phyloP scores from a whole-genome alignment of 768 basidiomycete species.

The Rhodotorula taiwanensis region DNA sequence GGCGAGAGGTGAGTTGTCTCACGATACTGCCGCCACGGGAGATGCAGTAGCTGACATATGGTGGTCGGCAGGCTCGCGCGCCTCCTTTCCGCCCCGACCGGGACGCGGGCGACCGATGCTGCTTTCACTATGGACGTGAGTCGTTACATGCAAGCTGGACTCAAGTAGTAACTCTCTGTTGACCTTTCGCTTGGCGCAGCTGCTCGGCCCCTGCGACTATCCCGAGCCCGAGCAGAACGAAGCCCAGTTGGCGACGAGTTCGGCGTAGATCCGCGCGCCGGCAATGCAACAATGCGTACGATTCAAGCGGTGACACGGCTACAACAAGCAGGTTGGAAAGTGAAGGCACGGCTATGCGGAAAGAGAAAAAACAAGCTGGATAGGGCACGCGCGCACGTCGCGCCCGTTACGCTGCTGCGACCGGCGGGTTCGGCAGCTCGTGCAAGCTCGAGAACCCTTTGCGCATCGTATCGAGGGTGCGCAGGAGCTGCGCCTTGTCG shows the following conservation, averaged over 20 bases:
- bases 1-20: slow-evolving; percentile 20
- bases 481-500: slow-evolving; percentile 12
- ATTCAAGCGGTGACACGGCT: too few species aligned
- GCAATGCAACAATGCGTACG: too few species aligned
- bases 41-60: neutral
- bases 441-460: too few species aligned
- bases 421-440: too few species aligned
- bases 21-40: neutral
- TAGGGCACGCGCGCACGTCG: too few species aligned
- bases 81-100: neutral
- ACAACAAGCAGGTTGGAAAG: too few species aligned
- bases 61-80: slow-evolving; percentile 3
- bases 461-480: slow-evolving; percentile 22
- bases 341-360: too few species aligned
- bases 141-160: too few species aligned
- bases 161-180: too few species aligned
- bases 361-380: too few species aligned
- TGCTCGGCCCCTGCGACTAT: slow-evolving; percentile 7
- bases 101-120: neutral
- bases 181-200: neutral
- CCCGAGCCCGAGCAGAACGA: neutral
- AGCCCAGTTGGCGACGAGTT: neutral
- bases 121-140: slow-evolving; percentile 26
- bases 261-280: too few species aligned
- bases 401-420: too few species aligned